A percentile compares a stretch with the other conserved stretches of the same genome.
phyloP scores from a whole-genome alignment of 305 asterid species.

The Vinca major region DNA sequence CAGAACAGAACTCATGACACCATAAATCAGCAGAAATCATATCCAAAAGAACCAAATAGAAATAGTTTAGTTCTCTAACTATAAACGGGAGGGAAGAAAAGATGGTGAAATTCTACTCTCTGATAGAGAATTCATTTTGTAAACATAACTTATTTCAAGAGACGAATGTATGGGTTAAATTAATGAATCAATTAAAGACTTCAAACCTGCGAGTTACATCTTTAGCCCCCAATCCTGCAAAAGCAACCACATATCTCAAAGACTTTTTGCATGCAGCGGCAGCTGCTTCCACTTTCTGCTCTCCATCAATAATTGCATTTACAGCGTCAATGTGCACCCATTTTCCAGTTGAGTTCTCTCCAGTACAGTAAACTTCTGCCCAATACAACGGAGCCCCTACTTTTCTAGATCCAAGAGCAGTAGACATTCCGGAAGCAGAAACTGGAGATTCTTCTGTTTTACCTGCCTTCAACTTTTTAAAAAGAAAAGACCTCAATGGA shows the following conservation, averaged over 20 bases:
- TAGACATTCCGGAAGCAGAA: constrained; percentile 53
- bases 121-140: not conserved
- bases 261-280: constrained; percentile 85
- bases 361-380: constrained; percentile 91
- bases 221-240: constrained; percentile 95
- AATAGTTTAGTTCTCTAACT: not conserved
- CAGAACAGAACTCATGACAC: constrained; percentile 1
- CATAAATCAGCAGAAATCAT: not conserved
- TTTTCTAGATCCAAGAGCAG: constrained; percentile 82
- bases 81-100: not conserved
- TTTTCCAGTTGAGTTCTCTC: constrained; percentile 82
- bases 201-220: constrained; percentile 95
- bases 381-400: constrained; percentile 91
- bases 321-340: constrained; percentile 94
- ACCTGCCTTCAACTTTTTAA: constrained; percentile 39
- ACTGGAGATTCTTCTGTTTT: constrained; percentile 42
- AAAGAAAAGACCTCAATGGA: constrained; percentile 31
- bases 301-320: constrained; percentile 77
- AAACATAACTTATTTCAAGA: not conserved
- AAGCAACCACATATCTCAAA: constrained; percentile 85
- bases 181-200: constrained; percentile 12
- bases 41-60: not conserved
- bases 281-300: constrained; percentile 82
- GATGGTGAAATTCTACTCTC: not conserved
- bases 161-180: not conserved